Percentiles rank a stretch among this genome's conserved stretches.
Evolutionary conservation across 2,329 filamentous ascomycete species (phyloP).

Genomic region (Ophiostoma montium): DNA sequence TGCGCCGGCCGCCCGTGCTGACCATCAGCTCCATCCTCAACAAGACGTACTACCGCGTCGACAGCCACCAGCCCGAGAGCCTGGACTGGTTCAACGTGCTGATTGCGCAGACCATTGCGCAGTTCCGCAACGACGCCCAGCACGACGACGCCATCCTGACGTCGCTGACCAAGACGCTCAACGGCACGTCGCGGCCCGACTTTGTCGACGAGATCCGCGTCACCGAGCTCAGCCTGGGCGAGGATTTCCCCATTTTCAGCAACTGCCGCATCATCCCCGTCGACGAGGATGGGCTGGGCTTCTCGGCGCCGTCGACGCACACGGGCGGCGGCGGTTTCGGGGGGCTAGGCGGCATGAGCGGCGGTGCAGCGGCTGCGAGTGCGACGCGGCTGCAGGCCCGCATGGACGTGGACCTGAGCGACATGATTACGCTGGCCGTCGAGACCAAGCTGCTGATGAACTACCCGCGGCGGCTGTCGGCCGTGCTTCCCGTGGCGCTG

Average conservation of each 20-base stretch:
- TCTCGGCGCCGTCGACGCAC: conserved; percentile 13
- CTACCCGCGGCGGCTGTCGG: conserved; percentile 80
- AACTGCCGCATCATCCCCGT: conserved; percentile 94
- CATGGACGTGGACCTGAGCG: conserved; percentile 94
- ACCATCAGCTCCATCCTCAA: conserved; percentile 89
- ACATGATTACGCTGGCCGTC: conserved; percentile 86
- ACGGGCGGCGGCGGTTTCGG: background rate
- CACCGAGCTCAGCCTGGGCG: conserved; percentile 83
- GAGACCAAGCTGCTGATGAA: conserved; percentile 92
- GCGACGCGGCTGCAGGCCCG: conserved; percentile 66
- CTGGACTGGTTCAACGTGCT: conserved; percentile 99
- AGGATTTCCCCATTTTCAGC: conserved; percentile 97
- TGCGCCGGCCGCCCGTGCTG: conserved; percentile 57
- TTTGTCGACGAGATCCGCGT: conserved; percentile 90
- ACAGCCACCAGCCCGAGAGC: conserved; percentile 90
- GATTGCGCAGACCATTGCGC: conserved; percentile 89
- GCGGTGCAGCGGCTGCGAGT: conserved; percentile 21
- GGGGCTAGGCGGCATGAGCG: background rate
- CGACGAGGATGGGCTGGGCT: conserved; percentile 55
- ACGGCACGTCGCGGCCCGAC: conserved; percentile 72
- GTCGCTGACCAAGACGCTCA: conserved; percentile 72
- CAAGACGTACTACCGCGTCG: conserved; percentile 95
- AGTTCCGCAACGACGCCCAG: conserved; percentile 84
- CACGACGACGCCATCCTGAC: conserved; percentile 81
- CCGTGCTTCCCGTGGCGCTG: conserved; percentile 80